Evolutionary conservation across 2,329 filamentous ascomycete species (phyloP), one percentile per base, ranked within the genome.

Genomic region (Fusarium protoensiforme): DNA sequence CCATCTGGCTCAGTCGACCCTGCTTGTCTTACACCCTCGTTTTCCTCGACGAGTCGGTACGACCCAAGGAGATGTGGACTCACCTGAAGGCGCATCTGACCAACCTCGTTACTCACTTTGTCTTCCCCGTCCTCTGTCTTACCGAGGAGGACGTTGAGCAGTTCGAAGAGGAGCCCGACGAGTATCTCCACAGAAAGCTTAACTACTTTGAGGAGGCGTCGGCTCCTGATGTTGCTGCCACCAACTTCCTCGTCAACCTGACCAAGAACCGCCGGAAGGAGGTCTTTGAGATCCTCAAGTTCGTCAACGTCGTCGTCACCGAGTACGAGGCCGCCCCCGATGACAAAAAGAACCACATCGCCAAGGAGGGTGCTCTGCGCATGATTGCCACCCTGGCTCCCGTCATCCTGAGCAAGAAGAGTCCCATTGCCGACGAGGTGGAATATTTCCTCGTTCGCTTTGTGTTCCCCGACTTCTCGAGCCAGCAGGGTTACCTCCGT

Each of bases 361-460:
- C 96, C 81, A 99, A 99, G 87, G 96, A 99, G 83, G 96, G 96
- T 78, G 96, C 96, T 56, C 84, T 99, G 79, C 90, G 96, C 71
- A 98, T 99, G 94, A 98, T 99, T 79, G 96, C 95, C 29, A 98
- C 96, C 1, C 86, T 99, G 54, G 94, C 96, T 0, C 94, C 94
- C 35, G 96, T 99, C 61, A 97, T 99, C 57, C 88, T 99, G 38
- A 94, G 95, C 76, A 99, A 98, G 88, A 98, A 98, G 89, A 98
- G 95, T 80, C 96, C 96, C 1, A 98, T 99, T 75, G 96, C 96
- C 38, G 93, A 98, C 80, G 95, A 98, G 83, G 95, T 98, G 65
- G 96, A 99, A 83, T 98, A 98, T 83, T 99, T 99, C 87, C 93
- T 99, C 75, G 96, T 98, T 61, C 93, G 96, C 79, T 97, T 98